Base-by-base conservation (phyloP, 805 yeast genomes). In the Schwanniomyces sp. region DNA sequence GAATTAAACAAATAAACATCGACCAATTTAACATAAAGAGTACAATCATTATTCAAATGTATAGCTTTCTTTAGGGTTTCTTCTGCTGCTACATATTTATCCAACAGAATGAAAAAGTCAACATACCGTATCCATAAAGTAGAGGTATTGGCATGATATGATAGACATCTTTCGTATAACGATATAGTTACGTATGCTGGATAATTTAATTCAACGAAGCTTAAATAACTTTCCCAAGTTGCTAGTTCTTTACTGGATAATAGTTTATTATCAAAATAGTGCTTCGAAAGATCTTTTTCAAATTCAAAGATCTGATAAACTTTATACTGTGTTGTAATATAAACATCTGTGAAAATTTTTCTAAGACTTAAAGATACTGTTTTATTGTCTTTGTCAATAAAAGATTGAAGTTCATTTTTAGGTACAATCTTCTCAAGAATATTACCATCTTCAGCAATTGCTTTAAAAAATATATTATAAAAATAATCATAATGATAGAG, bases 201-300 rank as follows among this genome's bases (percentile, higher is more conserved):
- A 36, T 59, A 66, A 18, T 63, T 55, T 46, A 63, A 55, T 53
- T 85, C 89, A 32, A 81, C 64, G 47, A 72, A 80, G 51, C 75
- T 76, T 32, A 86, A 55, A 60, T 85, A 89, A 26, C 69, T 61
- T 45, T 75, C 79, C 82, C 96, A 86, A 9, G 67, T 70, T 16
- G 75, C 77, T 17, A 85, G 57, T 53, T 86, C 87, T 43, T 79
- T 75, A 18, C 57, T 58, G 2, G 71, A 59, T 9, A 69, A 47
- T 7, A 59, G 50, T 11, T 63, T 57, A 1, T 74, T 69, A 25
- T 64, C 66, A 52, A 59, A 77, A 51, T 66, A 76, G 7, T 73
- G 74, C 8, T 63, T 50, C 6, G 59, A 52, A 6, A 81, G 54
- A 1, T 61, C 57, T 48, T 71, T 70, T 50, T 84, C 89, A 60